Evolutionary conservation across 176 grass and related monocot genomes (phyloP), one percentile per base, ranked within the genome.

Genomic region (Aegilops bicornis): DNA sequence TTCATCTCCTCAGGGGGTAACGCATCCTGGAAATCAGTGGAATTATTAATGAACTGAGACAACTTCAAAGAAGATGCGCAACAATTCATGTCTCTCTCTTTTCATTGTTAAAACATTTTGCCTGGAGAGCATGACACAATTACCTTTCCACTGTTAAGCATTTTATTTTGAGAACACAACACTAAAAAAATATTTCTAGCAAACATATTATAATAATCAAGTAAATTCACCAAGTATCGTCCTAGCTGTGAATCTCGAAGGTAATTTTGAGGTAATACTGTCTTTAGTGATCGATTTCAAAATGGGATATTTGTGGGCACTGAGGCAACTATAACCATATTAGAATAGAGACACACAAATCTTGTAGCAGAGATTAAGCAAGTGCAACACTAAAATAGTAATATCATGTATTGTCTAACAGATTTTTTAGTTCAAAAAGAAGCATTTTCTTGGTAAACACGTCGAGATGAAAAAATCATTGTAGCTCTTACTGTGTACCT

Each of bases 1-100:
- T 91, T 83, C 96, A 98, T 94, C 69, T 98, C 96, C 86, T 86
- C 91, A 59, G 78, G 86, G 19, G 93, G 96, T 78, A 98, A 94
- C 82, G 90, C 93, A 95, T 98, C 96, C 96, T 95, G 93, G 78
- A 90, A 65, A 76, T 67, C 25, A 50, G 75, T 78, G 6, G 19
- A 80, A 73, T 47, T 69, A 90, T 12, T 75, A 54, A 79, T 75
- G 47, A 66, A 80, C 19, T 87, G 58, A 23, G 63, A 23, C 10
- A 65, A 83, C 19, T 85, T 75, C 29, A 22, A 50, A 40, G 4
- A 17, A 54, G 35, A 77, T 19, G 25, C 14, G 2, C 29, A 76
- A 30, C 23, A 73, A 13, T 73, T 73, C 70, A 73, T 73, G 13
- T 45, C 71, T 47, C n/a, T 40, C 39, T 45, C 45, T 73, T 73